These are phyloP conservation scores for Selaginella moellendorffii DNA, from an alignment of 75 land plant genomes.

Conservation along the genomic window DNA sequence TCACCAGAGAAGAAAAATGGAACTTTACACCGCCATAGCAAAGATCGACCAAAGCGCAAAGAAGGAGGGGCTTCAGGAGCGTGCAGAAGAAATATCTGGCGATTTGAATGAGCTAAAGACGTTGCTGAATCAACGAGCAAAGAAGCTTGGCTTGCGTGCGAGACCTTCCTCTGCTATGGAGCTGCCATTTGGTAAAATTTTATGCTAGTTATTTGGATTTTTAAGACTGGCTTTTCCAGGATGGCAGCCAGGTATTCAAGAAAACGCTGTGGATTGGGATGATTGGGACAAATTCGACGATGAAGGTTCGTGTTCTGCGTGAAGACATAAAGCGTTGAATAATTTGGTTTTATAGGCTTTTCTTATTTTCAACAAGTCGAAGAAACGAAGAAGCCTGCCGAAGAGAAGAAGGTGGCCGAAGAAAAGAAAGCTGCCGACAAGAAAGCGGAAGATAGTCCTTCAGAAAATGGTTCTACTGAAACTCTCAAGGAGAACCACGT, in stretches of 20 bases:
- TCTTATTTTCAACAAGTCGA: neutral
- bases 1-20: constrained; percentile 52
- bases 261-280: constrained; percentile 78
- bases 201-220: neutral
- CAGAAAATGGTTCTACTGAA: neutral
- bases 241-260: constrained; percentile 84
- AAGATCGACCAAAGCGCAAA: constrained; percentile 87
- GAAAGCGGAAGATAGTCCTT: neutral
- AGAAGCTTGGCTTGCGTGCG: constrained; percentile 42
- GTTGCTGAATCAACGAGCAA: constrained; percentile 60
- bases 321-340: too few species aligned
- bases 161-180: constrained; percentile 53
- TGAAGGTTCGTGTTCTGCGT: constrained; percentile 37
- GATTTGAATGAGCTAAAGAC: constrained; percentile 79
- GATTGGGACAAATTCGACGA: constrained; percentile 97
- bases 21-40: constrained; percentile 58
- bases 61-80: constrained; percentile 64
- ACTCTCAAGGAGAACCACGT: neutral
- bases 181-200: constrained; percentile 61
- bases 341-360: too few species aligned
- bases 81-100: constrained; percentile 67
- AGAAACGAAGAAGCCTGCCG: neutral
- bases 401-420: neutral
- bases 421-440: neutral
- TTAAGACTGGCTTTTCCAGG: constrained; percentile 27